Conservation (phyloP, 2,329 filamentous ascomycete species). For the Hyphodiscus sp. region DNA sequence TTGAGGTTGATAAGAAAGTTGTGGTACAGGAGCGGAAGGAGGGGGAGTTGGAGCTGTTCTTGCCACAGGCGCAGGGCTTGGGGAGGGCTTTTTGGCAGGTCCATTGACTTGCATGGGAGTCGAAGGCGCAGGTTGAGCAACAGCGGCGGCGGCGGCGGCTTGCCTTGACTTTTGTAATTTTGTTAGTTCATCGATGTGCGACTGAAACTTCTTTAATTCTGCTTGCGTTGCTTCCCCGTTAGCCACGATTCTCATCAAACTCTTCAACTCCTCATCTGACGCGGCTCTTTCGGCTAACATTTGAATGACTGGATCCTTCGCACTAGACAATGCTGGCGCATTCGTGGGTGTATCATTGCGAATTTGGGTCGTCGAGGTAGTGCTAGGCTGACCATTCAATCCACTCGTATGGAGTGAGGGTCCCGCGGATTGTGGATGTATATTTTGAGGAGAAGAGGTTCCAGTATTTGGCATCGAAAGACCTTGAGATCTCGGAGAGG, state of each 20-base stretch:
- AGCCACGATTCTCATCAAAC: constrained; percentile 78
- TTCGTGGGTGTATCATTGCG: constrained; percentile 5
- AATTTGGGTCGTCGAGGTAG: constrained; percentile 1
- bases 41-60: constrained; percentile 9
- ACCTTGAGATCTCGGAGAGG: constrained; percentile 16
- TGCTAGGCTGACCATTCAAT: constrained; percentile 6
- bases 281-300: constrained; percentile 71
- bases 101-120: constrained; percentile 9
- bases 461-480: constrained; percentile 11
- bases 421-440: background rate
- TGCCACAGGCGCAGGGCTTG: constrained; percentile 21
- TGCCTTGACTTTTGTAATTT: constrained; percentile 56
- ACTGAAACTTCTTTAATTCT: constrained; percentile 70
- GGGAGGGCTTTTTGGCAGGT: constrained; percentile 12
- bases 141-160: constrained; percentile 35
- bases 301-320: constrained; percentile 69
- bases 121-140: constrained; percentile 1
- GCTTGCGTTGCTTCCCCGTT: constrained; percentile 64
- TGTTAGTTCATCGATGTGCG: constrained; percentile 72
- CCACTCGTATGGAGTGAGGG: constrained; percentile 2
- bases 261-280: constrained; percentile 64
- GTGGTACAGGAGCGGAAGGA: constrained; percentile 11
- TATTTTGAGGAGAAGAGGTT: constrained; percentile 5
- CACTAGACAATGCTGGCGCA: constrained; percentile 7
- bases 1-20: constrained; percentile 26